Conservation (phyloP, 2,329 filamentous ascomycete species). For the Verticillium nubilum region DNA sequence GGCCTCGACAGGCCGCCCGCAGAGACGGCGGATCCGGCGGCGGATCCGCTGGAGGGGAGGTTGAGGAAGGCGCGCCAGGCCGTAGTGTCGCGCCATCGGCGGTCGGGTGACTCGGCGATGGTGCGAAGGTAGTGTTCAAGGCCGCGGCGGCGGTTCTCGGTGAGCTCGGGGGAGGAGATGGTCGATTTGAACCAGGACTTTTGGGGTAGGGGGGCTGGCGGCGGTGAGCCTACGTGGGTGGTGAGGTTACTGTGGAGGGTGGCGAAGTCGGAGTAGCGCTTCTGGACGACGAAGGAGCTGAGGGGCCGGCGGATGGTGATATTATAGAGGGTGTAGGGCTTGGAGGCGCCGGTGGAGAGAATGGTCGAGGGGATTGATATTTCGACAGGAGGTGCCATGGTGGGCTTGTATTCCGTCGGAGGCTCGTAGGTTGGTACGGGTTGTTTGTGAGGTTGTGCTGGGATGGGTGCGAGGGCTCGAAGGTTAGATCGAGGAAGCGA, state of each 20-base stretch:
- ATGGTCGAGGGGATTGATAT: conserved; percentile 65
- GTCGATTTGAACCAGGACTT: conserved; percentile 78
- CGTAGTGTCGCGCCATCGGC: conserved; percentile 67
- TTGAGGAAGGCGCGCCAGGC: conserved; percentile 71
- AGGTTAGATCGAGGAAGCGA: not conserved
- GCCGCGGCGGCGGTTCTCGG: conserved; percentile 61
- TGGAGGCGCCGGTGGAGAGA: conserved; percentile 46
- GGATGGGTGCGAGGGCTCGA: not conserved
- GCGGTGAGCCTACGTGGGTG: conserved; percentile 53
- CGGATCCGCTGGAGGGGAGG: conserved; percentile 49
- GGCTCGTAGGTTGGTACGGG: not conserved
- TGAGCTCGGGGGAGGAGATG: conserved; percentile 61
- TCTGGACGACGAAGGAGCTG: conserved; percentile 68
- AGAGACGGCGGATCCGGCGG: conserved; percentile 41
- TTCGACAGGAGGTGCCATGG: conserved; percentile 60
- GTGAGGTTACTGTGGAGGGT: conserved; percentile 59
- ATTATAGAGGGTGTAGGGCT: conserved; percentile 73
- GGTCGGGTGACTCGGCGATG: conserved; percentile 68
- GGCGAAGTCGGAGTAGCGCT: conserved; percentile 78
- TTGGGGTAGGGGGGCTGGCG: conserved; percentile 61
- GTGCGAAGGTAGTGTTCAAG: conserved; percentile 68
- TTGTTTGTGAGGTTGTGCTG: not conserved
- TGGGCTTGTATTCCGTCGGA: not conserved
- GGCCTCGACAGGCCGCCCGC: conserved; percentile 33
- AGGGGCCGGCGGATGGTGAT: conserved; percentile 72